These are phyloP conservation scores for Cytospora leucostoma DNA, from an alignment of 2,329 filamentous ascomycete genomes.

Conservation along the genomic window DNA sequence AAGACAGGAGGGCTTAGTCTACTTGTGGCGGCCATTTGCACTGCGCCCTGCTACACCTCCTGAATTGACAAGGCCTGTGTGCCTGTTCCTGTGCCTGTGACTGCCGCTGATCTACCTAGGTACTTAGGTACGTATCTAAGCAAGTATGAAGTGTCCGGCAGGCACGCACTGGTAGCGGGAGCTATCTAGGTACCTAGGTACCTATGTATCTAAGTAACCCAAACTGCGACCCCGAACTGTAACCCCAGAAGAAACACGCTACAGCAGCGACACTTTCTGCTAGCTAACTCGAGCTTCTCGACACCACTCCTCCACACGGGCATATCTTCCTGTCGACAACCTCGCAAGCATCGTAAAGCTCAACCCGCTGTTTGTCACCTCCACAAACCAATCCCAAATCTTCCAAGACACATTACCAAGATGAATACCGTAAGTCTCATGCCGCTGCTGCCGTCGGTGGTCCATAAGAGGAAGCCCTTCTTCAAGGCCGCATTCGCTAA, in stretches of 20 bases:
- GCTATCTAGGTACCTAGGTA: no score
- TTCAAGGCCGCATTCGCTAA: conserved; percentile 13
- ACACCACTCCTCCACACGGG: neutral
- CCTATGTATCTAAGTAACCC: no score
- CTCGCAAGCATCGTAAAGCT: neutral
- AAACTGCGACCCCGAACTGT: neutral
- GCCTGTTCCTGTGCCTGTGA: no score
- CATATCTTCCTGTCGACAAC: neutral
- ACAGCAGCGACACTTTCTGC: neutral
- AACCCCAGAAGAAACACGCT: neutral
- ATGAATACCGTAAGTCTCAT: conserved; percentile 58
- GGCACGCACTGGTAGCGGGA: no score
- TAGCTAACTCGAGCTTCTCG: neutral
- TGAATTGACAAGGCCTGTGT: no score
- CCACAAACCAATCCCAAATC: neutral
- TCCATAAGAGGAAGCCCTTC: neutral
- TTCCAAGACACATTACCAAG: conserved; percentile 28
- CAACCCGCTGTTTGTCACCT: neutral
- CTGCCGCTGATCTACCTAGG: no score
- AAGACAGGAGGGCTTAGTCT: no score
- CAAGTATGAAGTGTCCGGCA: no score
- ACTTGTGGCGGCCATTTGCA: no score
- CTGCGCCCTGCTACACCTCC: no score
- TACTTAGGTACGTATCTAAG: no score
- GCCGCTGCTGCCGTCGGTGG: neutral